phyloP scores from a whole-genome alignment of 768 basidiomycete genomes.

The Terana coerulea region DNA sequence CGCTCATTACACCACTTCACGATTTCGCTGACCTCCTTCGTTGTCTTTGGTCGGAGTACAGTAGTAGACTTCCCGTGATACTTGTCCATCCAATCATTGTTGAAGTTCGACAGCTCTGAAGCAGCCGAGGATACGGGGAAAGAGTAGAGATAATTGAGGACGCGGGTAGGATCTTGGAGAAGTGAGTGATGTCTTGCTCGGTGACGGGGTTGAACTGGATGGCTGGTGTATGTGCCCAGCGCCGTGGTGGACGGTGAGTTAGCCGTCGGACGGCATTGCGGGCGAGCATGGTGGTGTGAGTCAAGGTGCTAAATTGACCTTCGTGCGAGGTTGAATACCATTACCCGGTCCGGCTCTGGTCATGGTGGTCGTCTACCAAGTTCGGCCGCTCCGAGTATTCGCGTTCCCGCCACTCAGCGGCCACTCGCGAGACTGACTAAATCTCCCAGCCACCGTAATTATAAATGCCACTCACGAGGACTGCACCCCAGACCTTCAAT shows the following conservation, averaged over 20 bases:
- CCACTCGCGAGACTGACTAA: no score
- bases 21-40: slow-evolving; percentile 83
- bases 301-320: neutral
- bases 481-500: neutral
- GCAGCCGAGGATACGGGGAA: slow-evolving; percentile 41
- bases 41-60: slow-evolving; percentile 85
- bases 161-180: slow-evolving; percentile 59
- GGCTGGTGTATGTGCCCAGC: slow-evolving; percentile 23
- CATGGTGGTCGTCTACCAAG: no score
- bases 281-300: slow-evolving; percentile 12
- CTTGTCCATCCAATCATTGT: slow-evolving; percentile 96
- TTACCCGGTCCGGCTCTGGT: no score
- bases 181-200: slow-evolving; percentile 59
- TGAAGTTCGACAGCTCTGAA: slow-evolving; percentile 74
- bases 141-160: slow-evolving; percentile 69
- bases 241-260: neutral
- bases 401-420: no score
- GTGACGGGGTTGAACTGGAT: slow-evolving; percentile 38
- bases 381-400: no score
- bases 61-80: slow-evolving; percentile 82
- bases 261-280: slow-evolving; percentile 18
- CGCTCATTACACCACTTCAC: slow-evolving; percentile 82
- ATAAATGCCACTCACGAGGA: neutral
- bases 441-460: neutral
- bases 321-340: no score